Evolutionary conservation across 257 asterid species (phyloP).

Genomic region (Ocimum tenuiflorum): DNA sequence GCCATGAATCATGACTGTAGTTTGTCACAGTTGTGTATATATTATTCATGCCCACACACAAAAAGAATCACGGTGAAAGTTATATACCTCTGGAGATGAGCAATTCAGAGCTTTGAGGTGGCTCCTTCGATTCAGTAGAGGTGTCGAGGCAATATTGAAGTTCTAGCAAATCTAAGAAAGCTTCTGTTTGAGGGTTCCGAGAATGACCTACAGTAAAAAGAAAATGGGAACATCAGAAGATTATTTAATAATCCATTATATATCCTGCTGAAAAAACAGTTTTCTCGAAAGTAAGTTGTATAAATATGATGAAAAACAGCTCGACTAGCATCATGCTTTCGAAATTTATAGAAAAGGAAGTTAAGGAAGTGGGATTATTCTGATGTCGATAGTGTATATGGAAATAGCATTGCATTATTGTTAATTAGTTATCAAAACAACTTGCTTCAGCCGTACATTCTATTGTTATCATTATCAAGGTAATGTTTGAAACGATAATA

Average conservation of each 20-base stretch:
- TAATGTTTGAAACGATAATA: neutral
- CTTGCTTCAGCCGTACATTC: neutral
- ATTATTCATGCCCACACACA: neutral
- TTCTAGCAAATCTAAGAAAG: slow-evolving; percentile 61
- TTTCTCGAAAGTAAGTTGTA: neutral
- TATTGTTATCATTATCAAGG: neutral
- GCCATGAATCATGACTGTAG: slow-evolving; percentile 1
- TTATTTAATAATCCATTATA: neutral
- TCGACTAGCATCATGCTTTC: neutral
- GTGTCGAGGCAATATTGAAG: slow-evolving; percentile 63
- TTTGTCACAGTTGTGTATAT: neutral
- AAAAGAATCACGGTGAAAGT: too few relatives aligned
- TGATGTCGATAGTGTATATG: neutral
- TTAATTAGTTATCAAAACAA: neutral
- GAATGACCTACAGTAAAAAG: neutral
- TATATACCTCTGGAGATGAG: slow-evolving; percentile 36
- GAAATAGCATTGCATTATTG: neutral
- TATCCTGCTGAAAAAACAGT: too few relatives aligned
- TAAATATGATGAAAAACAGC: neutral
- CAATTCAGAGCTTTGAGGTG: slow-evolving; percentile 33
- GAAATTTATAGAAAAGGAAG: neutral
- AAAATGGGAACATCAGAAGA: slow-evolving; percentile 4
- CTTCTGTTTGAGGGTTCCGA: slow-evolving; percentile 73
- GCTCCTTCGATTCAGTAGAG: slow-evolving; percentile 23
- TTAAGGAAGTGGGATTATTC: neutral